phyloP scores from a whole-genome alignment of 257 asterid species.

The Misopates orontium region DNA sequence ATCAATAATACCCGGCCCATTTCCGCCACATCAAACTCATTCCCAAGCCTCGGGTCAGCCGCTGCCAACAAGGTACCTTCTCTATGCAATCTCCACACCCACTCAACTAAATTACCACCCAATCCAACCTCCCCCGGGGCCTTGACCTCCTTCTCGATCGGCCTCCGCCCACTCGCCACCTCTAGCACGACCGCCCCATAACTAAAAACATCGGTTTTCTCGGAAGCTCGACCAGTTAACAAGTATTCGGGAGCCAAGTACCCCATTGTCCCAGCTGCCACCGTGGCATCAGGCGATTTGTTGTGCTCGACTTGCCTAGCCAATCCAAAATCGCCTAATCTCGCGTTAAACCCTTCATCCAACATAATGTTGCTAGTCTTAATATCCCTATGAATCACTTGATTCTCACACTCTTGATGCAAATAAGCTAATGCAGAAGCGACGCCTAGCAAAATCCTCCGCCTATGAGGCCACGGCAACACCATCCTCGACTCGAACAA shows the following conservation, averaged over 20 bases:
- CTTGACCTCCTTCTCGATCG: slow-evolving; percentile 60
- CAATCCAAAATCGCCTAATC: slow-evolving; percentile 78
- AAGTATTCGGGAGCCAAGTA: slow-evolving; percentile 84
- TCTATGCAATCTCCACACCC: slow-evolving; percentile 80
- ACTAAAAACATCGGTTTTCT: slow-evolving; percentile 76
- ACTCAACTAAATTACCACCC: slow-evolving; percentile 63
- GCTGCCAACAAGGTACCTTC: slow-evolving; percentile 60
- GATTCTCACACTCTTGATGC: slow-evolving; percentile 84
- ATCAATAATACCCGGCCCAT: slow-evolving; percentile 62
- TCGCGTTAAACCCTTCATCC: slow-evolving; percentile 80
- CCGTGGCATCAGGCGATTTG: slow-evolving; percentile 77
- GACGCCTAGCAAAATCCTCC: slow-evolving; percentile 65
- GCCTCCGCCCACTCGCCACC: slow-evolving; percentile 81
- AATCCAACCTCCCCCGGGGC: slow-evolving; percentile 47
- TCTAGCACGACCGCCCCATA: slow-evolving; percentile 82
- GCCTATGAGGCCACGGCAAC: slow-evolving; percentile 60
- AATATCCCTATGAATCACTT: slow-evolving; percentile 77
- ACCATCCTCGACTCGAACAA: slow-evolving; percentile 66
- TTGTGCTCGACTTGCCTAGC: slow-evolving; percentile 78
- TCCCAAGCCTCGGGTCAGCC: slow-evolving; percentile 51
- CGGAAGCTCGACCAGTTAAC: slow-evolving; percentile 74
- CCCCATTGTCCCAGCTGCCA: slow-evolving; percentile 92
- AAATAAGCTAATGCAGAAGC: slow-evolving; percentile 78
- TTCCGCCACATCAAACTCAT: slow-evolving; percentile 57
- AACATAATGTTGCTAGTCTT: slow-evolving; percentile 81